Percentiles rank a stretch among this genome's conserved stretches.
These are phyloP conservation scores for Populus trichocarpa DNA, from an alignment of 441 rosid genomes.

Conservation along the genomic window DNA sequence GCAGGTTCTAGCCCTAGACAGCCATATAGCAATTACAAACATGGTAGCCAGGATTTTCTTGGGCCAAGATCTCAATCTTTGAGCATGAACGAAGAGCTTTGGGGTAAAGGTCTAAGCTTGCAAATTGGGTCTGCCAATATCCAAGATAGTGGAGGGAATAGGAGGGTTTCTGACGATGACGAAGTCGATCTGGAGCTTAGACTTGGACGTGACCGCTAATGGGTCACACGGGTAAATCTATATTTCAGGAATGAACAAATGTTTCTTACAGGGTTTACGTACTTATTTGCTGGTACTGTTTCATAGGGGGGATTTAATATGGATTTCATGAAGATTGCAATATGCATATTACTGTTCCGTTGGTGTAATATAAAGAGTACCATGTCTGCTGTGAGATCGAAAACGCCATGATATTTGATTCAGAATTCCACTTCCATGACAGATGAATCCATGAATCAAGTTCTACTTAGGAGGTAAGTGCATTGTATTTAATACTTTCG, in stretches of 20 bases:
- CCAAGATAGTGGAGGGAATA: conserved; percentile 17
- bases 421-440: background rate
- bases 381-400: background rate
- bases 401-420: background rate
- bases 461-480: background rate
- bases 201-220: conserved; percentile 44
- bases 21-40: background rate
- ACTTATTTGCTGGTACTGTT: background rate
- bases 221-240: background rate
- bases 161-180: conserved; percentile 31
- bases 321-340: background rate
- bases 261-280: background rate
- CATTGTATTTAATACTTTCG: background rate
- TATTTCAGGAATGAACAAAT: background rate
- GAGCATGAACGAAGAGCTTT: conserved; percentile 31
- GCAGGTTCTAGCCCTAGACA: conserved; percentile 23
- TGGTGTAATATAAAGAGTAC: background rate
- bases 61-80: conserved; percentile 22
- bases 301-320: background rate
- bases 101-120: conserved; percentile 46
- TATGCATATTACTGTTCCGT: background rate
- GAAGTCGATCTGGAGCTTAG: conserved; percentile 80
- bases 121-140: conserved; percentile 31
- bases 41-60: conserved; percentile 15
- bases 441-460: background rate